A percentile compares a stretch with the other conserved stretches of the same genome.
Conservation (phyloP, 2,329 filamentous ascomycete species). For the Pseudogymnoascus sp. region DNA sequence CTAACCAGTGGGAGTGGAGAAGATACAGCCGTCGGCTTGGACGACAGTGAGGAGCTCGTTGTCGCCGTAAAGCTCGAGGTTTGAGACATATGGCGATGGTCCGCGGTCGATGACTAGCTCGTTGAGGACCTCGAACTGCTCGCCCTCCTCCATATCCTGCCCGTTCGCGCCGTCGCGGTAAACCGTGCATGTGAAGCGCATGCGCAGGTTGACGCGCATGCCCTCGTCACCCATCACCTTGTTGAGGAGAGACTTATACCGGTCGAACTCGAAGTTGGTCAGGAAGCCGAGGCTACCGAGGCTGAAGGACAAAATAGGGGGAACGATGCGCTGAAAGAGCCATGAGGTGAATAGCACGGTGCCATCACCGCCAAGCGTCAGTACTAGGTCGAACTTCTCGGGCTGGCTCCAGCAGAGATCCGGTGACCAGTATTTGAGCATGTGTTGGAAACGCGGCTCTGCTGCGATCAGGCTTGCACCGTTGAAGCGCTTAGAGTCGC, state of each 20-base stretch:
- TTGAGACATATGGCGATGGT: constrained; percentile 92
- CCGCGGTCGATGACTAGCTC: constrained; percentile 97
- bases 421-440: constrained; percentile 93
- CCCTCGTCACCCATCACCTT: constrained; percentile 87
- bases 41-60: constrained; percentile 91
- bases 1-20: constrained; percentile 82
- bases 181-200: constrained; percentile 98
- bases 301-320: constrained; percentile 76
- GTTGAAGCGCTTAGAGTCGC: constrained; percentile 80
- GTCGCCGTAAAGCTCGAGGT: constrained; percentile 91
- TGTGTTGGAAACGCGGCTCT: constrained; percentile 67
- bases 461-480: constrained; percentile 61
- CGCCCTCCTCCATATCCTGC: constrained; percentile 70
- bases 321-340: constrained; percentile 86
- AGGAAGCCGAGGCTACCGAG: constrained; percentile 81
- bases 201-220: constrained; percentile 95
- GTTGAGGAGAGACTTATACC: constrained; percentile 79
- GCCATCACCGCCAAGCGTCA: constrained; percentile 78
- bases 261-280: constrained; percentile 78
- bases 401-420: constrained; percentile 90
- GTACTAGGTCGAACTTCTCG: constrained; percentile 90
- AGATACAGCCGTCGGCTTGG: constrained; percentile 95
- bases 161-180: constrained; percentile 60
- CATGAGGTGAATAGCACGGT: constrained; percentile 83
- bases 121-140: constrained; percentile 97